Percentiles rank a stretch among this genome's conserved stretches.
Evolutionary conservation across 352 stramenopile genomes (phyloP).

Genomic region (Plasmopara halstedii): DNA sequence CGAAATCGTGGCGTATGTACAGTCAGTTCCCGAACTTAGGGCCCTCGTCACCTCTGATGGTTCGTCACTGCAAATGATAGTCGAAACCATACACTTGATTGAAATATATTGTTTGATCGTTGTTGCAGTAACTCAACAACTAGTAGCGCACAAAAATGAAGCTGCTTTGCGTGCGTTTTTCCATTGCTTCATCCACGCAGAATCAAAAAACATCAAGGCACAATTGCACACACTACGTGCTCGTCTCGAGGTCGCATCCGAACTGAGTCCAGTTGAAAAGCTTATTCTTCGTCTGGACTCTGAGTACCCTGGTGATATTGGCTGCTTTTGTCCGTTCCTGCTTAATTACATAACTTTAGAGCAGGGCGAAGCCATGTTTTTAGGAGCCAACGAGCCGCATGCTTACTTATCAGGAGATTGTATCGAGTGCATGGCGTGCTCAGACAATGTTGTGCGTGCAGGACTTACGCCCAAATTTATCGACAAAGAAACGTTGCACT

Average conservation of each 20-base stretch:
- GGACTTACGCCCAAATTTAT: conserved; percentile 99
- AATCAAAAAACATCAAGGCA: conserved; percentile 47
- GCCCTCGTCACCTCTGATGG: conserved; percentile 44
- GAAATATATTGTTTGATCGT: neutral
- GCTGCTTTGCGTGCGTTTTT: conserved; percentile 63
- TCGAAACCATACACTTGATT: neutral
- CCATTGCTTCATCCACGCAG: conserved; percentile 69
- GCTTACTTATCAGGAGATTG: conserved; percentile 95
- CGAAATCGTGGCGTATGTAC: conserved; percentile 88
- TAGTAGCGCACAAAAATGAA: conserved; percentile 33
- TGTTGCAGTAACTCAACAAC: conserved; percentile 23
- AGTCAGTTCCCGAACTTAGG: conserved; percentile 86
- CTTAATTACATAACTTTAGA: conserved; percentile 97
- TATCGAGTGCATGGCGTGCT: conserved; percentile 99
- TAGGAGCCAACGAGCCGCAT: conserved; percentile 98
- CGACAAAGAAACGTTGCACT: conserved; percentile 95
- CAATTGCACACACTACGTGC: conserved; percentile 75
- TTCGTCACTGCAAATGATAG: conserved; percentile 6
- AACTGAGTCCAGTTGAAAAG: conserved; percentile 45
- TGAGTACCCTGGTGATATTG: conserved; percentile 95
- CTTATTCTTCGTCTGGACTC: conserved; percentile 88
- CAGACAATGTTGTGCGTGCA: conserved; percentile 98
- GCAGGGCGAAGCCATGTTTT: conserved; percentile 95
- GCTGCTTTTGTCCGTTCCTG: conserved; percentile 96
- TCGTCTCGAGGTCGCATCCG: conserved; percentile 41